Conservation (phyloP, 1,284 basidiomycete species). For the Stereum hirsutum region DNA sequence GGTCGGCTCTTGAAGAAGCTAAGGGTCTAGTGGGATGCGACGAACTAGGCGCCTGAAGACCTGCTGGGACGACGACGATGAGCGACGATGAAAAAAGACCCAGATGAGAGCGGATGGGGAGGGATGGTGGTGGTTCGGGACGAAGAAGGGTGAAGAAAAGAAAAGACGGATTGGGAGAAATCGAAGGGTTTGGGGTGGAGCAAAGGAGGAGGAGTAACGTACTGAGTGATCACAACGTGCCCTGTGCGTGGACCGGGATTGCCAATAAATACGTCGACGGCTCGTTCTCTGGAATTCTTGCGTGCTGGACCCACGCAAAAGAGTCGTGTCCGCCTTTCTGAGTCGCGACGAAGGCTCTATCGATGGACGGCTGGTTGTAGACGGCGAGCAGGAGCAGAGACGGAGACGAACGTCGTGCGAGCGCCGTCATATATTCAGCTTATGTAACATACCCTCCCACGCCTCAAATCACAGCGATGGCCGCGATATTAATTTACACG, state of each 20-base stretch:
- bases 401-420: too few species aligned
- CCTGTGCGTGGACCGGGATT: constrained; percentile 39
- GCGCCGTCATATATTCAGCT: not conserved
- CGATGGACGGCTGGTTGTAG: not conserved
- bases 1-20: constrained; percentile 8
- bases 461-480: too few species aligned
- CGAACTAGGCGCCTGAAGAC: constrained; percentile 30
- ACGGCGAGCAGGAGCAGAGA: not conserved
- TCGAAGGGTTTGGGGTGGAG: constrained; percentile 43
- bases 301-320: not conserved
- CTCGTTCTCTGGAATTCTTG: not conserved
- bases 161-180: not conserved
- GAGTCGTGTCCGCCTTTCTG: not conserved
- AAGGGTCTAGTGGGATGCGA: constrained; percentile 25
- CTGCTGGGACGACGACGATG: not conserved
- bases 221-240: constrained; percentile 63
- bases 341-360: not conserved
- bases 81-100: not conserved
- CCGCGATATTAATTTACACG: too few species aligned
- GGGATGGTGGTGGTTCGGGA: constrained; percentile 28
- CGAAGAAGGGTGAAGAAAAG: constrained; percentile 13
- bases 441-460: too few species aligned
- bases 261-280: constrained; percentile 15
- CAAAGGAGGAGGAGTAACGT: constrained; percentile 30
- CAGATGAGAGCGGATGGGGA: constrained; percentile 10